Percentiles rank a stretch among this genome's conserved stretches.
Conservation (phyloP, 2,329 filamentous ascomycete species). For the Hypoxylon sp. region DNA sequence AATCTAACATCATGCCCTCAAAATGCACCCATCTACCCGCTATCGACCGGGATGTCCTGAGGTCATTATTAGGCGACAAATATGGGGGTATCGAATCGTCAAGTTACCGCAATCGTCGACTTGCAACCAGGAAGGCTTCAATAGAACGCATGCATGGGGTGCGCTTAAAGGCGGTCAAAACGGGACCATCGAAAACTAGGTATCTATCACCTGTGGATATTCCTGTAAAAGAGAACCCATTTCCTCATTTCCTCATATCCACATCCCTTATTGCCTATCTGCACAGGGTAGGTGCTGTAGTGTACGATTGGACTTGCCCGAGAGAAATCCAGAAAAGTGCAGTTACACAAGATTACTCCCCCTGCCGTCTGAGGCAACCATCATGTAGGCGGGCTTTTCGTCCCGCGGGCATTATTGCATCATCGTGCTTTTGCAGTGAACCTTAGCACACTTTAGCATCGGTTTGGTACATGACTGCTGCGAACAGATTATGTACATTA, state of each 20-base stretch:
- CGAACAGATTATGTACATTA: too few relatives aligned
- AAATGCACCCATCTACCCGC: slow-evolving; percentile 7
- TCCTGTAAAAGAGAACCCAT: slow-evolving; percentile 18
- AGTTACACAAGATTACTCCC: slow-evolving; percentile 16
- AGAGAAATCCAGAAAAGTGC: slow-evolving; percentile 7
- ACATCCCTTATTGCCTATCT: slow-evolving; percentile 17
- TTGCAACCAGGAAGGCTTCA: slow-evolving; percentile 30
- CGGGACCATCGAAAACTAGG: slow-evolving; percentile 18
- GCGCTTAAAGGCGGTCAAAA: slow-evolving; percentile 38
- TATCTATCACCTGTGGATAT: slow-evolving; percentile 26
- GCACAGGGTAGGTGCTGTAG: too few relatives aligned
- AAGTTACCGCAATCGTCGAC: slow-evolving; percentile 31
- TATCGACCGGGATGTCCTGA: slow-evolving; percentile 26
- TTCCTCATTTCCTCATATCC: slow-evolving; percentile 18
- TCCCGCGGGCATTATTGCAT: slow-evolving; percentile 24
- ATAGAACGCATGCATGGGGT: slow-evolving; percentile 30
- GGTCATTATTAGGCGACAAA: slow-evolving; percentile 34
- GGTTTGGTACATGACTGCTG: slow-evolving; percentile 18
- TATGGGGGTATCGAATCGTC: slow-evolving; percentile 25
- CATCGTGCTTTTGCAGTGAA: slow-evolving; percentile 20
- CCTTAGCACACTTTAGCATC: slow-evolving; percentile 6
- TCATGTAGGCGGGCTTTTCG: slow-evolving; percentile 15
- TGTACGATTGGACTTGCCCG: slow-evolving; percentile 11
- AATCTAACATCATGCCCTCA: slow-evolving; percentile 6
- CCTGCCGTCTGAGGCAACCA: slow-evolving; percentile 19